A percentile compares a stretch with the other conserved stretches of the same genome.
Evolutionary conservation across 2,329 filamentous ascomycete genomes (phyloP).

Genomic region (Fusarium pseudoanthophilum): DNA sequence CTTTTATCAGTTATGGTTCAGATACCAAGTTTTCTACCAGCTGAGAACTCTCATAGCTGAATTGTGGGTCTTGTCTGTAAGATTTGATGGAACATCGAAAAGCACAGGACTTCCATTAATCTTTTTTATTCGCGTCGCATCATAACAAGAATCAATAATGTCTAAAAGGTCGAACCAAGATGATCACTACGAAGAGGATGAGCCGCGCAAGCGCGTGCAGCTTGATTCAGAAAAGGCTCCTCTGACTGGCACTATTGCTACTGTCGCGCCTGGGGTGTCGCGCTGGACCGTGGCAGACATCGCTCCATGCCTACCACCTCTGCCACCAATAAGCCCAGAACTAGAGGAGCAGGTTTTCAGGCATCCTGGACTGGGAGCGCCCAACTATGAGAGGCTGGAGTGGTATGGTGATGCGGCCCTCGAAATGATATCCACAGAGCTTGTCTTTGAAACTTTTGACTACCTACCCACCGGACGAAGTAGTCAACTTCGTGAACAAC

Average conservation of each 20-base stretch:
- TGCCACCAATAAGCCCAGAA: conserved; percentile 70
- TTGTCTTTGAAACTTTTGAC: conserved; percentile 79
- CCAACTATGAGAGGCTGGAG: conserved; percentile 82
- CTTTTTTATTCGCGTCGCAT: background rate
- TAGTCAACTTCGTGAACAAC: conserved; percentile 79
- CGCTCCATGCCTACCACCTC: conserved; percentile 60
- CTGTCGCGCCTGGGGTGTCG: conserved; percentile 23
- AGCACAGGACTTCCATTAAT: background rate
- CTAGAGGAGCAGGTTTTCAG: conserved; percentile 74
- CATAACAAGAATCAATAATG: conserved; percentile 3
- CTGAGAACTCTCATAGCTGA: background rate
- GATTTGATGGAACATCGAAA: background rate
- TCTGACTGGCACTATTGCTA: background rate
- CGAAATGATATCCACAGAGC: conserved; percentile 77
- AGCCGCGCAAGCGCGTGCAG: conserved; percentile 36
- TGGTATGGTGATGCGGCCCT: conserved; percentile 90
- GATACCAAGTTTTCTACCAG: background rate
- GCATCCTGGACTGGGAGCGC: conserved; percentile 63
- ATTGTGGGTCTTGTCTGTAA: conserved; percentile 1
- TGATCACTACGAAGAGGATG: background rate
- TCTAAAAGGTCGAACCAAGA: conserved; percentile 10
- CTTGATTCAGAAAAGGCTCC: background rate
- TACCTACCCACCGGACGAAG: conserved; percentile 73
- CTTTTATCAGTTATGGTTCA: background rate
- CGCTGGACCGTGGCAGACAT: conserved; percentile 64